Percentiles rank a stretch among this genome's conserved stretches.
phyloP scores from a whole-genome alignment of 2,329 filamentous ascomycete genomes.

The Aspergillus sp. region DNA sequence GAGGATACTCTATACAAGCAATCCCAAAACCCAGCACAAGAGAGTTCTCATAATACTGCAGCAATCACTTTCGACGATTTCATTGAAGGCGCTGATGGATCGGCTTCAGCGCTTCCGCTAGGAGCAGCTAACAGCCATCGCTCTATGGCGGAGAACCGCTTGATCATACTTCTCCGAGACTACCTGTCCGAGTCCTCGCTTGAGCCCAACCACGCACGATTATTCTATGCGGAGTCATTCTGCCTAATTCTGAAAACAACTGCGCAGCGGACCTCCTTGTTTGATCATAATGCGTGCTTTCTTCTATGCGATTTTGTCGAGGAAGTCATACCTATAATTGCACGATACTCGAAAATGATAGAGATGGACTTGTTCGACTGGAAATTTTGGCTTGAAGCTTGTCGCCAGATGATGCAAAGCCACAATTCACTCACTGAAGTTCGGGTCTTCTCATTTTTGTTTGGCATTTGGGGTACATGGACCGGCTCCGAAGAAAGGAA shows the following conservation, averaged over 20 bases:
- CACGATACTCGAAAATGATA: constrained; percentile 57
- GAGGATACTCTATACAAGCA: constrained; percentile 83
- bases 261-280: constrained; percentile 73
- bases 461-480: constrained; percentile 74
- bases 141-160: constrained; percentile 83
- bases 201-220: constrained; percentile 56
- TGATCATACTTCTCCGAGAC: constrained; percentile 80
- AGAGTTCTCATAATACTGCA: constrained; percentile 47
- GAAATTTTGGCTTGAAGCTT: constrained; percentile 82
- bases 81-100: constrained; percentile 64
- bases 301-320: constrained; percentile 90
- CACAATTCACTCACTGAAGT: constrained; percentile 90
- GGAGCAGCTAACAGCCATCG: constrained; percentile 69
- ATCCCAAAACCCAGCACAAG: constrained; percentile 45
- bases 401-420: constrained; percentile 73
- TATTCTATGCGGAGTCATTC: constrained; percentile 76
- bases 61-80: constrained; percentile 67
- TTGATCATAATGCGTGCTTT: constrained; percentile 80
- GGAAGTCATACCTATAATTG: constrained; percentile 69
- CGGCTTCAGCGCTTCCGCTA: constrained; percentile 61
- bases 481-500: constrained; percentile 67
- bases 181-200: constrained; percentile 65
- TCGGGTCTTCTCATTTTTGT: constrained; percentile 78
- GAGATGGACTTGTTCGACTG: constrained; percentile 53
- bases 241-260: constrained; percentile 70